A percentile compares a stretch with the other conserved stretches of the same genome.
phyloP scores from a whole-genome alignment of 257 asterid genomes.

The Anisodus tanguticus region DNA sequence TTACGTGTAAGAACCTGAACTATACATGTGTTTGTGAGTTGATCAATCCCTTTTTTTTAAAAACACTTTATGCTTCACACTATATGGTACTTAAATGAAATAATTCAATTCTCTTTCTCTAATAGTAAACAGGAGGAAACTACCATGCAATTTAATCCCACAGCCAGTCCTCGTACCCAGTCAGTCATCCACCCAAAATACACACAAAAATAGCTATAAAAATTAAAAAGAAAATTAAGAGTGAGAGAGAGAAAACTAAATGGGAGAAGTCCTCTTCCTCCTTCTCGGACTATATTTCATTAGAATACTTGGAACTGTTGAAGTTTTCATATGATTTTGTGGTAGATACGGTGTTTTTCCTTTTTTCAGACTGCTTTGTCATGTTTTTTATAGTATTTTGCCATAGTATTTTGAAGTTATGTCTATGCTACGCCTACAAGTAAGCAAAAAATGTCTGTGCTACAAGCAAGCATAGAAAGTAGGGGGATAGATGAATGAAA shows the following conservation, averaged over 20 bases:
- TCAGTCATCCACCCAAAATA: neutral
- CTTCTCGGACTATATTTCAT: neutral
- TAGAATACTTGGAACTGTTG: neutral
- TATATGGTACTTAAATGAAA: constrained; percentile 12
- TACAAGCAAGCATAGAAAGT: neutral
- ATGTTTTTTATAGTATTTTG: too few species aligned
- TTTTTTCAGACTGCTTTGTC: too few species aligned
- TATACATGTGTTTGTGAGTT: neutral
- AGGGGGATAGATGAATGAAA: neutral
- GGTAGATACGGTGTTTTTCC: too few species aligned
- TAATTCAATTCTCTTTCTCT: neutral
- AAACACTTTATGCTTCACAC: neutral
- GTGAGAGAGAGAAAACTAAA: neutral
- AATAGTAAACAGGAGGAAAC: neutral
- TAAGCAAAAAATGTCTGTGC: neutral
- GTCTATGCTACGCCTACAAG: neutral
- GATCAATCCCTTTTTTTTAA: neutral
- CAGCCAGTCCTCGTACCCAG: neutral
- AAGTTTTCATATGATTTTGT: too few species aligned
- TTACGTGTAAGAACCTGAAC: neutral
- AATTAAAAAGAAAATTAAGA: neutral
- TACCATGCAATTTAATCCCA: neutral
- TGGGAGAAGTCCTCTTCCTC: neutral
- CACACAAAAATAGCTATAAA: neutral
- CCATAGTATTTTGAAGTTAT: neutral